Base-by-base conservation (phyloP, 2,329 filamentous ascomycete genomes). In the Peltaster fructicola region DNA sequence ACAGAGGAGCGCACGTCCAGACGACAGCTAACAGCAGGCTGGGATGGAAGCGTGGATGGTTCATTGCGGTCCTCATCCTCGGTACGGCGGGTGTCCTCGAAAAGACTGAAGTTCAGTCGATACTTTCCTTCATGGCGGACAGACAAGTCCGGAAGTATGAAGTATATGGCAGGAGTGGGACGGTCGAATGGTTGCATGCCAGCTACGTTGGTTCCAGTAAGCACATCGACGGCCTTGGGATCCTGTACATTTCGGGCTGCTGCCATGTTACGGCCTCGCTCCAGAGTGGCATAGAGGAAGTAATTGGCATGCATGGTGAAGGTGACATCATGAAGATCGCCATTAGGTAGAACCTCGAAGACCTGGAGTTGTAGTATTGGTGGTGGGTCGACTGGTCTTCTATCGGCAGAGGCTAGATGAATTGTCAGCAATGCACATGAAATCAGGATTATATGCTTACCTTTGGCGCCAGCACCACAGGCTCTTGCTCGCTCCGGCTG, bases 291-390 rank as follows among this genome's bases (percentile, higher is more conserved):
- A 43, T 81, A 95, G 19, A 95, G 72, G 56, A 98, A 95, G 65
- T 95, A 95, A 54, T 91, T 92, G 46, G 84, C 84, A 46, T 91
- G 85, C 59, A 93, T 91, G 30, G 71, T 67, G 43, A 91, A 91
- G 2, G 88, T 95, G 43, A 71, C 60, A 14, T 71, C 66, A 17
- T 38, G 30, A 28, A 59, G 59, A 33, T 45, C 50, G 9, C 54
- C 50, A 14, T 56, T 50, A 7, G 52, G 34, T 10, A 53, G 48
- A 26, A 74, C 78, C 45, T 92, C 78, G 40, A 72, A 81, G 35
- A 95, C 77, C 37, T 74, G 75, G 33, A 98, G 61, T 53, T 91
- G 80, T 18, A 95, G 81, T 27, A 98, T 88, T 1, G 88, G 88
- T 3, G 88, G 88, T 32, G 79, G 84, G 50, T 93, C 85, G 33